Evolutionary conservation across 192 early-diverging fungal genomes (phyloP).

Genomic region (Coemansia pectinata): DNA sequence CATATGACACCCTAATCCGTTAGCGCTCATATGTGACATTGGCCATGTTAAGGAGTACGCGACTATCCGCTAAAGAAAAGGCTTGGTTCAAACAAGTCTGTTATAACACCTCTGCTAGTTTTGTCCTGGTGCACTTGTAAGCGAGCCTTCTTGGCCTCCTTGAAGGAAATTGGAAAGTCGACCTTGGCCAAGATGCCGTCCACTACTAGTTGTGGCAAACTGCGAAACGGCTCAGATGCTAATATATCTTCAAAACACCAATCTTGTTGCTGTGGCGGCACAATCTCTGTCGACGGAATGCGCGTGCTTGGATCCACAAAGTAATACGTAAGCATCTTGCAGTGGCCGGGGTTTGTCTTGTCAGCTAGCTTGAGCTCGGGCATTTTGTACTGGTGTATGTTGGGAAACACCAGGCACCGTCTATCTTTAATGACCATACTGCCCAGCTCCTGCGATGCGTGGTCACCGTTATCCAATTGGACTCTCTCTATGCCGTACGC

Average conservation of each 20-base stretch:
- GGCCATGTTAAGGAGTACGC: neutral
- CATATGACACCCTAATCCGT: too few relatives aligned
- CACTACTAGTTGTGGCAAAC: conserved; percentile 13
- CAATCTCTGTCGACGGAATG: conserved; percentile 49
- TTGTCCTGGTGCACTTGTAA: neutral
- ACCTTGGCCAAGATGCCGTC: conserved; percentile 10
- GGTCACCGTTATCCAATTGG: neutral
- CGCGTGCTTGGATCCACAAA: conserved; percentile 58
- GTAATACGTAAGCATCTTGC: conserved; percentile 65
- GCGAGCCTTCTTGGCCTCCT: too few relatives aligned
- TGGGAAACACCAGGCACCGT: too few relatives aligned
- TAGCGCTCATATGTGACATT: too few relatives aligned
- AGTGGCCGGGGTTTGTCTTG: conserved; percentile 53
- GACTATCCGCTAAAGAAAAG: neutral
- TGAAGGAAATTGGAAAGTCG: conserved; percentile 1
- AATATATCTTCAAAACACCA: too few relatives aligned
- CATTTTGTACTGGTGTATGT: conserved; percentile 55
- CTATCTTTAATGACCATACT: too few relatives aligned
- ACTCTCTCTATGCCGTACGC: conserved; percentile 37
- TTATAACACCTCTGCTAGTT: neutral
- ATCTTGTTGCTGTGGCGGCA: conserved; percentile 57
- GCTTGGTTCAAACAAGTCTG: neutral
- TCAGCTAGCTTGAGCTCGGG: conserved; percentile 58
- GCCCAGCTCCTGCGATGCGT: too few relatives aligned
- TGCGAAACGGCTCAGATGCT: neutral